Evolutionary conservation across 305 asterid species (phyloP), one percentile per base, ranked within the genome.

Genomic region (Stenogyne calaminthoides): DNA sequence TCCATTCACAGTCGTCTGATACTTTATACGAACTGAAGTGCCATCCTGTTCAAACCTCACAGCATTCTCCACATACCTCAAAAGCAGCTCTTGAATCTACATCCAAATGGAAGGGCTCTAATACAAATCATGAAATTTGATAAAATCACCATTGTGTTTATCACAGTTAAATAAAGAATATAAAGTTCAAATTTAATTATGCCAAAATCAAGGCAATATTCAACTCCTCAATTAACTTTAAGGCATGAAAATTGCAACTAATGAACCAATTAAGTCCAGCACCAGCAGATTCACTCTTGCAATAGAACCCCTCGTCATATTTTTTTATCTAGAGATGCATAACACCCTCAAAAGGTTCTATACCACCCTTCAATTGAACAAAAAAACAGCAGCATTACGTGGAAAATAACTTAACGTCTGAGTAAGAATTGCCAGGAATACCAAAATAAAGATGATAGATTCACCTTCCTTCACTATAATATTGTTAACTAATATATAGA

Each of bases 31-130:
- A 80, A 94, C 72, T 40, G 82, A 74, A 61, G 75, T 80, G 73
- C 63, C 74, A 59, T 79, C 89, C 75, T 80, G 89, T 70, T 91
- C 95, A 70, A 86, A 91, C 75, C 72, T 83, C 78, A 91, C 95
- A 22, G 91, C 95, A 25, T 65, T 77, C 85, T 91, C 95, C 88
- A 90, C 74, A 77, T 76, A 84, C 88, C 81, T 84, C 86, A 88
- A 57, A 72, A 88, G 90, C 69, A 86, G 75, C 79, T 87, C 88
- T 84, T 88, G 97, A 78, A 89, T 83, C 99, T 94, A 87, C 92
- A 89, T 75, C 84, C 84, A 90, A 81, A 88, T 80, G 71, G 84
- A 88, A 86, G 73, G 82, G 82, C 80, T 79, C 81, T 76, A 83
- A 82, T 67, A 82, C 78, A 83, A 80, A 85, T 84, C 80, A 84